Evolutionary conservation across 306 rosid genomes (phyloP), one percentile per base, ranked within the genome.

Genomic region (Cicer cuneatum): DNA sequence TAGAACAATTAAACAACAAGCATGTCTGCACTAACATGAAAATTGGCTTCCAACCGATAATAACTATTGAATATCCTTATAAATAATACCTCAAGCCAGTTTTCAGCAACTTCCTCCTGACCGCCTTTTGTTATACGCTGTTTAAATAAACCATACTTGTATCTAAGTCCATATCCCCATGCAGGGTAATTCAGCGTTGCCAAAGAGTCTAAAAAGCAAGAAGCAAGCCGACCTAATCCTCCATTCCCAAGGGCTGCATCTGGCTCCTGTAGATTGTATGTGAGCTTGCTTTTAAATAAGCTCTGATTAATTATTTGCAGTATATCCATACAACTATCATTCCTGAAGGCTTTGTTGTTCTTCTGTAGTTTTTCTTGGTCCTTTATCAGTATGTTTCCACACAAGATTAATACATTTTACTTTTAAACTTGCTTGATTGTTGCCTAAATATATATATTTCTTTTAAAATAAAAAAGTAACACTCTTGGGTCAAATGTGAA

Each of bases 201-300:
- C 85, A 94, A 80, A 39, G 98, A 94, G 85, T 94, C 98, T 82
- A 94, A 51, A 82, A 94, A 94, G 86, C 97, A 94, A 56, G 98
- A 94, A 78, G 98, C 98, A 54, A 93, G 96, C 41, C 98, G 86
- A 42, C 97, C 98, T 67, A 94, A 88, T 71, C 97, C 98, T 21
- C 98, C 97, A 54, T 94, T 94, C 74, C 98, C 98, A 58, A 94
- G 97, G 24, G 98, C 98, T 67, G 96, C 95, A 87, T 94, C 97
- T 33, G 96, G 96, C 82, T 94, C 98, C 98, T 93, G 83, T 40
- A 62, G 73, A 76, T 66, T 14, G 29, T 43, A 38, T 6, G 37
- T 43, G 45, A 78, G 69, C 52, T 37, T 33, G 10, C 49, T 65
- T 77, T 71, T 52, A 52, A 51, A 63, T 52, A 45, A 60, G n/a